Evolutionary conservation across 2,329 filamentous ascomycete species (phyloP).

Genomic region (Colletotrichum melonis): DNA sequence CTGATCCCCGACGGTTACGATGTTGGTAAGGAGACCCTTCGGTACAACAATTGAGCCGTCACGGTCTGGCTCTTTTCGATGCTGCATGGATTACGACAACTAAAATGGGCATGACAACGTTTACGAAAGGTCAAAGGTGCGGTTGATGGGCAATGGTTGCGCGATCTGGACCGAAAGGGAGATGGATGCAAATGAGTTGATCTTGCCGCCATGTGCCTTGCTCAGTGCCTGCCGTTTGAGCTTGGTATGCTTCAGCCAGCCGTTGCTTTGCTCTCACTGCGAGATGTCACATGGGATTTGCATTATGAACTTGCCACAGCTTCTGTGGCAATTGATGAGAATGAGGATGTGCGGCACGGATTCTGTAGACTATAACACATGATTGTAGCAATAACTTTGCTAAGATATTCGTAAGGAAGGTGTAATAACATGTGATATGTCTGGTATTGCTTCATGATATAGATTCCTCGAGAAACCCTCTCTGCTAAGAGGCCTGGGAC

Average conservation of each 20-base stretch:
- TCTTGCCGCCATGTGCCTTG: background rate
- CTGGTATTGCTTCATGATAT: background rate
- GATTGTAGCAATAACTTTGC: background rate
- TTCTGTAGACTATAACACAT: background rate
- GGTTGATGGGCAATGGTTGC: background rate
- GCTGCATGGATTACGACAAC: background rate
- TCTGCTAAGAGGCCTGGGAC: background rate
- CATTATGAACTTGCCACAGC: background rate
- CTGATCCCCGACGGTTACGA: constrained; percentile 26
- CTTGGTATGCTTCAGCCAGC: background rate
- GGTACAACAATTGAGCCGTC: constrained; percentile 9
- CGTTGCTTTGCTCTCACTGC: background rate
- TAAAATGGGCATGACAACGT: background rate
- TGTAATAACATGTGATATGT: background rate
- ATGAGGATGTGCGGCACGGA: background rate
- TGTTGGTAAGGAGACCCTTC: constrained; percentile 10
- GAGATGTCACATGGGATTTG: background rate
- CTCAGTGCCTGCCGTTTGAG: background rate
- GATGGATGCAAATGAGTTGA: background rate
- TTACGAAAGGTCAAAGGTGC: background rate
- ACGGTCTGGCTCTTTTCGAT: background rate
- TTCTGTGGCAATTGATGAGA: background rate
- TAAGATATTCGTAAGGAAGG: background rate
- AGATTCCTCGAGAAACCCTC: background rate
- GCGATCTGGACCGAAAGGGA: background rate